These are phyloP conservation scores for Corrigiola litoralis DNA, from an alignment of 179 eudicot genomes.

Conservation along the genomic window DNA sequence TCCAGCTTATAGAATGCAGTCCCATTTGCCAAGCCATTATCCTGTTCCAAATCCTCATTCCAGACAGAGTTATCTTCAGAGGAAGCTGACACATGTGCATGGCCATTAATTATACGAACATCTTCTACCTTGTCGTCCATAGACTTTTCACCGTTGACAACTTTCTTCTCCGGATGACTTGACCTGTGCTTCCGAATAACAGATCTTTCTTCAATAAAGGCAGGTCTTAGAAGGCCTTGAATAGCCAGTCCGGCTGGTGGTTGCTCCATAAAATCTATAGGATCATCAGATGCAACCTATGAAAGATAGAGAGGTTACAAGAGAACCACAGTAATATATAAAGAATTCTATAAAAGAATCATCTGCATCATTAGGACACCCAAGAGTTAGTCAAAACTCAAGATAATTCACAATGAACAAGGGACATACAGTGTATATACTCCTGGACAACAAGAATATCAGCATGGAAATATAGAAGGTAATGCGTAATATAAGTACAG, in stretches of 20 bases:
- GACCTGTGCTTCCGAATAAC: constrained; percentile 53
- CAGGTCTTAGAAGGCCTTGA: constrained; percentile 82
- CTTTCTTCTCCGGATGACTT: constrained; percentile 27
- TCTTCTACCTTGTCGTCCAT: constrained; percentile 39
- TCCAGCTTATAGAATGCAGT: constrained; percentile 87
- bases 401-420: too few relatives aligned
- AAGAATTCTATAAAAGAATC: neutral
- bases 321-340: neutral
- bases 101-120: constrained; percentile 49
- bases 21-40: constrained; percentile 53
- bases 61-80: constrained; percentile 40
- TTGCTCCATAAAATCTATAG: constrained; percentile 80
- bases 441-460: too few relatives aligned
- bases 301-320: too few relatives aligned
- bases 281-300: constrained; percentile 73
- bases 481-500: neutral
- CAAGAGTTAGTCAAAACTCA: too few relatives aligned
- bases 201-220: constrained; percentile 71
- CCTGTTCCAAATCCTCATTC: constrained; percentile 62
- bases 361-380: too few relatives aligned
- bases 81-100: constrained; percentile 37
- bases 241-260: constrained; percentile 80
- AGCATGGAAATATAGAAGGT: neutral
- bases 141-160: constrained; percentile 21
- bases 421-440: too few relatives aligned